These are phyloP conservation scores for Aleurites moluccanus DNA, from an alignment of 441 rosid genomes.

Conservation along the genomic window DNA sequence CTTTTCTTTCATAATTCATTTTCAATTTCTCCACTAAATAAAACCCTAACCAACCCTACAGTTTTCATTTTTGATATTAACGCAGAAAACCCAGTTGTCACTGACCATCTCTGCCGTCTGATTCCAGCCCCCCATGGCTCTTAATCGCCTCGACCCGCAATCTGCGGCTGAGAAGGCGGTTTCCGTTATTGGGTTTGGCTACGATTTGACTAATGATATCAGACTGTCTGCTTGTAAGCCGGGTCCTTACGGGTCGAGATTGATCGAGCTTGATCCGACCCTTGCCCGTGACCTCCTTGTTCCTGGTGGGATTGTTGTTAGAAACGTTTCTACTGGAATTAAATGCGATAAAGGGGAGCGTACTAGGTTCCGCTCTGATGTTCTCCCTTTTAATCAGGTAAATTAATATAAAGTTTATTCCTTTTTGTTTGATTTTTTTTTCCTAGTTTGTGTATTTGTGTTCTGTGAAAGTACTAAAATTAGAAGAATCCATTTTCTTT, in stretches of 20 bases:
- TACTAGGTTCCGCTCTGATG: constrained; percentile 74
- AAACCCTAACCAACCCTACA: neutral
- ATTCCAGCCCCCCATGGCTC: constrained; percentile 55
- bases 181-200: constrained; percentile 81
- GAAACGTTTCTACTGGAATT: constrained; percentile 54
- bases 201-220: constrained; percentile 59
- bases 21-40: neutral
- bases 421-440: neutral
- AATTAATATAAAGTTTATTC: neutral
- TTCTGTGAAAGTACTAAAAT: neutral
- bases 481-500: neutral
- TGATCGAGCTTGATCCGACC: constrained; percentile 56
- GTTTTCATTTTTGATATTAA: too few relatives aligned
- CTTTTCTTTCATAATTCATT: neutral
- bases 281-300: constrained; percentile 55
- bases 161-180: constrained; percentile 87
- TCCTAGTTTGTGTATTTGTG: neutral
- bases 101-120: neutral
- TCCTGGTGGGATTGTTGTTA: constrained; percentile 78
- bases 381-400: constrained; percentile 87
- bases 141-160: constrained; percentile 52
- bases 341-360: constrained; percentile 96
- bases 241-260: constrained; percentile 46
- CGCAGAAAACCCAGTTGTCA: neutral
- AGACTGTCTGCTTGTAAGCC: constrained; percentile 61